These are phyloP conservation scores for Eutreptiella sp. DNA, from an alignment of 208 protist genomes.

Conservation along the genomic window DNA sequence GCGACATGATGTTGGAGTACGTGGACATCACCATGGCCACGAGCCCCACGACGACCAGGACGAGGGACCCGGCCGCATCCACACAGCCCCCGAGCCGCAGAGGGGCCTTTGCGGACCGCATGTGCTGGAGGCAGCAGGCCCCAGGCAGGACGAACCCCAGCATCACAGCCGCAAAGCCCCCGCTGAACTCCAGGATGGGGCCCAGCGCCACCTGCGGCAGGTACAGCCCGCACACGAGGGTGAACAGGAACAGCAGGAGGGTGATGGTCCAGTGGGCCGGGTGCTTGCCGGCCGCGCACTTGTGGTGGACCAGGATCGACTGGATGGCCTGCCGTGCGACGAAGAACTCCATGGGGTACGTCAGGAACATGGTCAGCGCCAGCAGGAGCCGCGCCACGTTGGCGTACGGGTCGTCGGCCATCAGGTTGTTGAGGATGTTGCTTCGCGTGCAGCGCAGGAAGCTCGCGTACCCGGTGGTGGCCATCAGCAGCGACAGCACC, in stretches of 20 bases:
- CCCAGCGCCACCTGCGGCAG: not conserved
- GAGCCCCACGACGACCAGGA: constrained; percentile 6
- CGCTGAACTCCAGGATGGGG: constrained; percentile 16
- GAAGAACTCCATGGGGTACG: constrained; percentile 26
- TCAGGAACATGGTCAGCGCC: constrained; percentile 25
- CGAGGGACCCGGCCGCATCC: not conserved
- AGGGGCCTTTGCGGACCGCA: too few relatives aligned
- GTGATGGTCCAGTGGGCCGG: constrained; percentile 2
- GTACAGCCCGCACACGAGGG: not conserved
- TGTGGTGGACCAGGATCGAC: not conserved
- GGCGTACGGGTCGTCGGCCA: not conserved
- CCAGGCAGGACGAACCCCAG: constrained; percentile 19
- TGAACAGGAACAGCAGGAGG: constrained; percentile 1
- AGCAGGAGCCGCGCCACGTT: constrained; percentile 10
- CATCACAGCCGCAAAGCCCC: not conserved
- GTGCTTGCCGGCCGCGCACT: not conserved
- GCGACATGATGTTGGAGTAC: too few relatives aligned
- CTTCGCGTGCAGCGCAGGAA: constrained; percentile 16
- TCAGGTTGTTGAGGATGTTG: constrained; percentile 21
- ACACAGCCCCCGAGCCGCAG: not conserved
- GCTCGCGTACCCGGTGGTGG: constrained; percentile 1
- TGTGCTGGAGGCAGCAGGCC: too few relatives aligned
- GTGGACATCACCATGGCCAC: too few relatives aligned
- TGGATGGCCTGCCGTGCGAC: constrained; percentile 4
- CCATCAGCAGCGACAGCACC: constrained; percentile 2